These are phyloP conservation scores for Echinosophora koreensis DNA, from an alignment of 306 rosid species.

Conservation along the genomic window DNA sequence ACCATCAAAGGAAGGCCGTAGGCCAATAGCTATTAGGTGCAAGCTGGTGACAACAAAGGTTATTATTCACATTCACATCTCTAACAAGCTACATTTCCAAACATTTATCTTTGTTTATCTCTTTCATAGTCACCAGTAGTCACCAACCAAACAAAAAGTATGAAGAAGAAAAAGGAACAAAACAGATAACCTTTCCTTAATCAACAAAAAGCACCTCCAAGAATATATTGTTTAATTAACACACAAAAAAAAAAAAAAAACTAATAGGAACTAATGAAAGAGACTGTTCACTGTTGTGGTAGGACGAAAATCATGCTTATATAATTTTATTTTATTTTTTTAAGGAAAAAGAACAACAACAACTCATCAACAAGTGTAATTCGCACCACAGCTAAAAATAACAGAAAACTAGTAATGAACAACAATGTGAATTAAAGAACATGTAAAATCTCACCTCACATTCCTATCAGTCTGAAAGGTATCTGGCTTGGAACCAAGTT, in stretches of 20 bases:
- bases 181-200: neutral
- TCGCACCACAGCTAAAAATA: constrained; percentile 3
- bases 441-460: constrained; percentile 74
- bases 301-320: neutral
- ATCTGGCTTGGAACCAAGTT: constrained; percentile 97
- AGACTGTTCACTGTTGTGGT: constrained; percentile 7
- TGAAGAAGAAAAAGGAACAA: constrained; percentile 7
- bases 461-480: constrained; percentile 84
- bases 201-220: constrained; percentile 25
- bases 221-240: neutral
- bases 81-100: constrained; percentile 24
- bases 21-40: constrained; percentile 13
- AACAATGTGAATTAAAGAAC: constrained; percentile 38
- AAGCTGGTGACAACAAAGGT: neutral
- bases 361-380: neutral
- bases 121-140: constrained; percentile 11
- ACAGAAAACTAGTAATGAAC: constrained; percentile 34
- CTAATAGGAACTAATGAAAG: constrained; percentile 3
- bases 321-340: neutral
- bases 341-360: neutral
- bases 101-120: constrained; percentile 8
- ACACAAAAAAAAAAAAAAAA: too few relatives aligned
- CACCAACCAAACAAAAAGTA: constrained; percentile 28
- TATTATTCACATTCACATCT: neutral
- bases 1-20: neutral